Conservation (phyloP, 2,329 filamentous ascomycete genomes). For the Colletotrichum nymphaeae region DNA sequence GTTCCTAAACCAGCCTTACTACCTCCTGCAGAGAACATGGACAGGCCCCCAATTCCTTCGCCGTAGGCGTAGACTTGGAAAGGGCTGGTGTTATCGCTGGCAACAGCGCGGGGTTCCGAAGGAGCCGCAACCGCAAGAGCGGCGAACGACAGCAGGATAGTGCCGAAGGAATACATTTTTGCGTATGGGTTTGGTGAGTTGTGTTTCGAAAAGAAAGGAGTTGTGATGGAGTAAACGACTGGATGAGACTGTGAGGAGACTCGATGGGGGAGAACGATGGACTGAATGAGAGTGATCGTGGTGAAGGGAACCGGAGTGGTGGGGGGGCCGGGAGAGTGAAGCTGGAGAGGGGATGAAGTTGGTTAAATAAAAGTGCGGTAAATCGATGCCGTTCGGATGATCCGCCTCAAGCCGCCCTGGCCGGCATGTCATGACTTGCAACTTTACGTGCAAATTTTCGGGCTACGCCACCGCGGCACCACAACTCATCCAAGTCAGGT, state of each 20-base stretch:
- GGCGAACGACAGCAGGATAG: conserved; percentile 20
- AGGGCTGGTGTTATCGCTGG: conserved; percentile 1
- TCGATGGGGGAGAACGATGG: background rate
- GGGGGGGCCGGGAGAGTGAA: background rate
- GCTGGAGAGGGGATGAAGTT: background rate
- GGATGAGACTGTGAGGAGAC: conserved; percentile 7
- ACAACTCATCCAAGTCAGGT: background rate
- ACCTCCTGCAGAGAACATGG: conserved; percentile 41
- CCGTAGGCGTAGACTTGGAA: conserved; percentile 45
- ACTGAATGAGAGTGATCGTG: conserved; percentile 11
- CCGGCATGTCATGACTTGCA: background rate
- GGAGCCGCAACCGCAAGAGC: conserved; percentile 23
- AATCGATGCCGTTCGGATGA: background rate
- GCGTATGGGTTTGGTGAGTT: background rate
- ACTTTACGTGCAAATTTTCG: background rate
- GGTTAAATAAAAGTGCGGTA: conserved; percentile 14
- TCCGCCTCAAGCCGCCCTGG: background rate
- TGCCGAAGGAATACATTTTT: conserved; percentile 10
- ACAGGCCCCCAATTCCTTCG: conserved; percentile 39
- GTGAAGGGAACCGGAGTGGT: background rate
- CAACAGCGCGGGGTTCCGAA: conserved; percentile 21
- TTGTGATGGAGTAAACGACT: background rate
- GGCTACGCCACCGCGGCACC: background rate
- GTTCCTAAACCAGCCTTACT: conserved; percentile 11
- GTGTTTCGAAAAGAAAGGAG: background rate